These are phyloP conservation scores for Fagopyrum esculentum DNA, from an alignment of 148 eudicot species.

Conservation along the genomic window DNA sequence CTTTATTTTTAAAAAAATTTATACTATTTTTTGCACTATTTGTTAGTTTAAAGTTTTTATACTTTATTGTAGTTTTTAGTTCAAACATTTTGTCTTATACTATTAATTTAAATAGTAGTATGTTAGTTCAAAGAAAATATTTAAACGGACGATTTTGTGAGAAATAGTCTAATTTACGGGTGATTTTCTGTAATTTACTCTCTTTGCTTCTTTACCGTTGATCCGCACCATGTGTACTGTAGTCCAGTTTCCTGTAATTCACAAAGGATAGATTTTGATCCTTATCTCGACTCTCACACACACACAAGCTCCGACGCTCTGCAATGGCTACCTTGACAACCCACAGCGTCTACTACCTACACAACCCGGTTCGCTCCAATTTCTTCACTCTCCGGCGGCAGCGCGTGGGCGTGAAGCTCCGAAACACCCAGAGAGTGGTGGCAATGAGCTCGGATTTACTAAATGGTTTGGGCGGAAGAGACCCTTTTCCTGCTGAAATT, in stretches of 20 bases:
- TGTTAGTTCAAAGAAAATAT: too few relatives aligned
- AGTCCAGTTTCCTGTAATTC: neutral
- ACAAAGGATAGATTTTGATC: conserved; percentile 1
- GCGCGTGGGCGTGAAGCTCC: neutral
- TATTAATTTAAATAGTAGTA: too few relatives aligned
- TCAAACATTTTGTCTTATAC: too few relatives aligned
- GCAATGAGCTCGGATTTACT: conserved; percentile 36
- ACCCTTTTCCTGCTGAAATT: conserved; percentile 83
- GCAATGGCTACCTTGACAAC: conserved; percentile 6
- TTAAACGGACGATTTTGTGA: too few relatives aligned
- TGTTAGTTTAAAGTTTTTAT: too few relatives aligned
- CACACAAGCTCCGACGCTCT: neutral
- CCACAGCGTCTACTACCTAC: neutral
- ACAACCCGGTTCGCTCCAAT: neutral
- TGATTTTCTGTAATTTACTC: too few relatives aligned
- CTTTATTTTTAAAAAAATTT: too few relatives aligned
- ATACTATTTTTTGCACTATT: too few relatives aligned
- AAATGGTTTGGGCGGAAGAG: conserved; percentile 82
- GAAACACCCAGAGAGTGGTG: neutral
- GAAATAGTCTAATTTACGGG: too few relatives aligned
- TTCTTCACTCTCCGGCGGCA: neutral
- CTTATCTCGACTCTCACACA: neutral
- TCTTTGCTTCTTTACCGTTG: neutral
- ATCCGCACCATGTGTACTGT: neutral
- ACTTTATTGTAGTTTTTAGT: too few relatives aligned